phyloP scores from a whole-genome alignment of 2,329 filamentous ascomycete species.

The Pochonia chlamydosporia region DNA sequence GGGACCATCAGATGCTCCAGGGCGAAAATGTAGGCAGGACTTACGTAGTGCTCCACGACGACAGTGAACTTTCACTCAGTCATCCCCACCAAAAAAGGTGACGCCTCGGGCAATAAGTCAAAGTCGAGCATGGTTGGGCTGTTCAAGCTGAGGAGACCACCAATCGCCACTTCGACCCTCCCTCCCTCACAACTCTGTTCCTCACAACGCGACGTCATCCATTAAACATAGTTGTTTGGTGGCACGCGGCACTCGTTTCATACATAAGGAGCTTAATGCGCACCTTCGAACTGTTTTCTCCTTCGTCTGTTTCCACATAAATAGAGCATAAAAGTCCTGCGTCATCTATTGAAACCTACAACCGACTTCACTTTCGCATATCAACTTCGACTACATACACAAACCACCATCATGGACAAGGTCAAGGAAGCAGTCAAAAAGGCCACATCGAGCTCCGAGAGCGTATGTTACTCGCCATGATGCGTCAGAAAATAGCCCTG shows the following conservation, averaged over 20 bases:
- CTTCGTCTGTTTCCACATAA: background rate
- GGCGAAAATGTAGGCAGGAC: too few relatives aligned
- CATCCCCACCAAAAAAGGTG: too few relatives aligned
- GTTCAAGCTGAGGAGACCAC: too few relatives aligned
- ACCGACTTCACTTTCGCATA: too few relatives aligned
- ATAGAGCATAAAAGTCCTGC: background rate
- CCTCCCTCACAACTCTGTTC: background rate
- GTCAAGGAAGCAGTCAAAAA: background rate
- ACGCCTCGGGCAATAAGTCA: too few relatives aligned
- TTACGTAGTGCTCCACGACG: too few relatives aligned
- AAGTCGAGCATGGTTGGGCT: too few relatives aligned
- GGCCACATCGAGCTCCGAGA: background rate
- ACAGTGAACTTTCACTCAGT: too few relatives aligned
- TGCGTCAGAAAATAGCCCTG: too few relatives aligned
- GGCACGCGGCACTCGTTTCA: background rate
- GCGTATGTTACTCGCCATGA: background rate
- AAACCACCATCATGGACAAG: background rate
- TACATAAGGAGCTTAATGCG: background rate
- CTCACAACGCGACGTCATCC: slow-evolving; percentile 6
- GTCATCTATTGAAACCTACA: background rate
- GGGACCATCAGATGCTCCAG: too few relatives aligned
- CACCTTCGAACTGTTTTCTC: background rate
- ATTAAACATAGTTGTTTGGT: background rate
- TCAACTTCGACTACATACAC: too few relatives aligned
- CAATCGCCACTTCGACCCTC: background rate